A percentile compares a stretch with the other conserved stretches of the same genome.
These are phyloP conservation scores for Davidsoniella virescens DNA, from an alignment of 2,329 filamentous ascomycete species.

Conservation along the genomic window DNA sequence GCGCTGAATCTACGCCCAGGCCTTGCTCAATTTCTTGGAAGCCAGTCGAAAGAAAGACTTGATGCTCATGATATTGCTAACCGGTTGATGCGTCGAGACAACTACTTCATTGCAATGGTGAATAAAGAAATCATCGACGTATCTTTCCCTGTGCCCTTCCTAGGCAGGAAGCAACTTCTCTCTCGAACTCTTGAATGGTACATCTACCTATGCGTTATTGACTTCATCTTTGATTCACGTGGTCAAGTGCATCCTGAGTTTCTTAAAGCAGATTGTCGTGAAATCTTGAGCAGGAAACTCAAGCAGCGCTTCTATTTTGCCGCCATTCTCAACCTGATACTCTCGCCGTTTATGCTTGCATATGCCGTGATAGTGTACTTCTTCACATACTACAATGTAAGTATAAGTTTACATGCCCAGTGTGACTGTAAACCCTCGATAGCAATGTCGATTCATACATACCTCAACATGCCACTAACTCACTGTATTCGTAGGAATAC, in stretches of 20 bases:
- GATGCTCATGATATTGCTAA: slow-evolving; percentile 97
- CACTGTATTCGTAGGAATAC: slow-evolving; percentile 48
- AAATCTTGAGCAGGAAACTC: slow-evolving; percentile 61
- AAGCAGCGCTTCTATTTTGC: slow-evolving; percentile 65
- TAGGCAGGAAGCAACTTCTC: slow-evolving; percentile 65
- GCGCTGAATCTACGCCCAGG: slow-evolving; percentile 36
- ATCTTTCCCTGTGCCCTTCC: slow-evolving; percentile 68
- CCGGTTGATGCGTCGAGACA: slow-evolving; percentile 86
- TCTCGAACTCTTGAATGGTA: slow-evolving; percentile 88
- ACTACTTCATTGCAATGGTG: slow-evolving; percentile 90
- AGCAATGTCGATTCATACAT: no score
- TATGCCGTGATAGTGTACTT: slow-evolving; percentile 83
- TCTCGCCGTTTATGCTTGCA: slow-evolving; percentile 73
- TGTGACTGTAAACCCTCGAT: not conserved
- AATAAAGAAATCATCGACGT: slow-evolving; percentile 92
- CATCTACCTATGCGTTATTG: slow-evolving; percentile 73
- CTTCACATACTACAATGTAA: slow-evolving; percentile 82
- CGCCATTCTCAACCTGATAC: slow-evolving; percentile 70
- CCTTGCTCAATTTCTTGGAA: slow-evolving; percentile 48
- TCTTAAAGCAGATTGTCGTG: slow-evolving; percentile 66
- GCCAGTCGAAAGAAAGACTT: slow-evolving; percentile 81
- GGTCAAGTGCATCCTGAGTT: slow-evolving; percentile 80
- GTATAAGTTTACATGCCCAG: slow-evolving; percentile 16
- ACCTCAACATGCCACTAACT: not conserved
- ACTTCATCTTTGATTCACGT: slow-evolving; percentile 82